Base-by-base conservation (phyloP, 2,329 filamentous ascomycete species). In the Decorospora gaudefroyi region DNA sequence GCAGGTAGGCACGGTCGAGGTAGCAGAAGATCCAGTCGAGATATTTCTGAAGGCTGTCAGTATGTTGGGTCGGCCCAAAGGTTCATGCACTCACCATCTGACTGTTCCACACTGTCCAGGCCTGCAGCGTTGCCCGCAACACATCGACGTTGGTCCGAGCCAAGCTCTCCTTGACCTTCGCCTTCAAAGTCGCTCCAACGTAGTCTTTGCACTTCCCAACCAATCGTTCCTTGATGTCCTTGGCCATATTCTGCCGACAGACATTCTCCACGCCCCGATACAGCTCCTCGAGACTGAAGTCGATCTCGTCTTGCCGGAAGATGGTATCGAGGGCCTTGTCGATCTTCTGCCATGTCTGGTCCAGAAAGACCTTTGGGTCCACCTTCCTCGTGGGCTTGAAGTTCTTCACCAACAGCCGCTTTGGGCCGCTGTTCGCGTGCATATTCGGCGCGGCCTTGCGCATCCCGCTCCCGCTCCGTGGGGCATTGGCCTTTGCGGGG, bases 351-450 rank as follows among this genome's bases (percentile, higher is more conserved):
- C 87, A 88, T 3, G 84, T 86, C 60, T 84, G 83, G 27, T 84
- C 77, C 59, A 95, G 89, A 74, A 96, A 97, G 52, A 82, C 78
- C 51, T 87, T 83, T 13, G 87, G 81, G 58, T 90, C 82, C 41
- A 81, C 76, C 45, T 79, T 78, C n/a, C 80, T 73, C 12, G 78
- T 78, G 1, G 81, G 79, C 46, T 86, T 84, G 53, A 96, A 79
- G 67, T 96, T 97, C 80, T 96, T 96, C 61, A 99, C 88, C n/a
- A 92, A 82, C 31, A 99, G 80, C 71, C 87, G 91, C 76, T 87
- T 91, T 13, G 89, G 85, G 21, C 90, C 90, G 12, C 45, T 34
- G 27, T 45, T 59, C 8, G 79, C 77, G 61, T 88, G 83, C 9
- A 89, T 85, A 57, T 86, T 87, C 64, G 91, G 88, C 36, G 75